Conservation (phyloP, 176 grass and related monocot genomes). For the Rhipidocladum racemiflorum region DNA sequence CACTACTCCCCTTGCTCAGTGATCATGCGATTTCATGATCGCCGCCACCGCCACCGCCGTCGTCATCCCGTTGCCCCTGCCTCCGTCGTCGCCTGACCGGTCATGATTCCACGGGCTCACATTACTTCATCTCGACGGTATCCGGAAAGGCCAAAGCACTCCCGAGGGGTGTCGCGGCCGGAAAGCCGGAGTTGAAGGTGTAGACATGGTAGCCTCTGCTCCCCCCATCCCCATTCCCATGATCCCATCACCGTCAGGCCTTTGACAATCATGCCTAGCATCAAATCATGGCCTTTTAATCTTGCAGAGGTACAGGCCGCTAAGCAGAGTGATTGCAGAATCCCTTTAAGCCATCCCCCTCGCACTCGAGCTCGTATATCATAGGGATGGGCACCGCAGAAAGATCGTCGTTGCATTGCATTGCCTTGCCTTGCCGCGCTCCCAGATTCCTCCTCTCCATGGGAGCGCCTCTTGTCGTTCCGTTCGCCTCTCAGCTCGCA, state of each 20-base stretch:
- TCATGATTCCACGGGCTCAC: constrained; percentile 34
- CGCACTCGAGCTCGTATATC: neutral
- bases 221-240: constrained; percentile 19
- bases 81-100: neutral
- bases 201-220: constrained; percentile 10
- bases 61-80: neutral
- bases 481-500: neutral
- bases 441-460: neutral
- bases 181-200: constrained; percentile 27
- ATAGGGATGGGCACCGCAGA: neutral
- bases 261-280: constrained; percentile 19
- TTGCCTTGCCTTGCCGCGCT: neutral
- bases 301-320: neutral
- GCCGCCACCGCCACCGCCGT: neutral
- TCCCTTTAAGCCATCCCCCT: neutral
- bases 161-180: neutral
- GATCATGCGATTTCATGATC: constrained; percentile 21
- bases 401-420: neutral
- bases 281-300: neutral
- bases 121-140: constrained; percentile 9
- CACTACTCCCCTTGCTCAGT: neutral
- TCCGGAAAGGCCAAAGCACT: neutral
- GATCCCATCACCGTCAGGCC: constrained; percentile 23
- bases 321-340: neutral
- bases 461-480: neutral